These are phyloP conservation scores for Penicillium decumbens DNA, from an alignment of 2,329 filamentous ascomycete species.

Conservation along the genomic window DNA sequence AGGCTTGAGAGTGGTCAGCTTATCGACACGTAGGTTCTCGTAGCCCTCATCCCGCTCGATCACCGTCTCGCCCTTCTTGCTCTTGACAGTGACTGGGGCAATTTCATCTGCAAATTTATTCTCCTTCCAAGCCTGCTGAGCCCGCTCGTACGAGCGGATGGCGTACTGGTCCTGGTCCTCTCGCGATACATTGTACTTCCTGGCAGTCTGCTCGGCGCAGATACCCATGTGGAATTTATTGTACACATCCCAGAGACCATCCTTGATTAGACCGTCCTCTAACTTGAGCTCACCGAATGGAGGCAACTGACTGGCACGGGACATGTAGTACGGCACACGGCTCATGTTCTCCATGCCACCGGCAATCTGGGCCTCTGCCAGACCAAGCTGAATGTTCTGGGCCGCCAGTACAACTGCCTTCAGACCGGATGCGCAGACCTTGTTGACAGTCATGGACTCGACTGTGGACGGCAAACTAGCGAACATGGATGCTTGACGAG, in stretches of 20 bases:
- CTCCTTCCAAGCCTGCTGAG: constrained; percentile 81
- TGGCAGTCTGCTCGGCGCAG: constrained; percentile 90
- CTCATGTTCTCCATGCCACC: constrained; percentile 99
- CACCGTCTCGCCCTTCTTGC: constrained; percentile 74
- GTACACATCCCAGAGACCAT: constrained; percentile 94
- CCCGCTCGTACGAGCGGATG: constrained; percentile 80
- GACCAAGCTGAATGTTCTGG: constrained; percentile 88
- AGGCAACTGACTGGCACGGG: constrained; percentile 73
- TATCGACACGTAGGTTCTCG: constrained; percentile 79
- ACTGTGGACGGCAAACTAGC: constrained; percentile 75
- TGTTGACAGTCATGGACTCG: constrained; percentile 93
- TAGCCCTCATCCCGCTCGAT: constrained; percentile 85
- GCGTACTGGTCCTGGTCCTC: constrained; percentile 90
- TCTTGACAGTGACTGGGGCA: constrained; percentile 76
- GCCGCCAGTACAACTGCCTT: constrained; percentile 89
- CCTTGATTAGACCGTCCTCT: constrained; percentile 89
- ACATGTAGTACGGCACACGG: constrained; percentile 82
- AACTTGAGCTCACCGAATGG: constrained; percentile 82
- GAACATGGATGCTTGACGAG: constrained; percentile 83
- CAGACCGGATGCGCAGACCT: constrained; percentile 92
- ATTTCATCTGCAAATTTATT: constrained; percentile 86
- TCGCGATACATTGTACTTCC: constrained; percentile 73
- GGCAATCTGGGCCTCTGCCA: constrained; percentile 81
- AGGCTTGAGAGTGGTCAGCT: constrained; percentile 79
- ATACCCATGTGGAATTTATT: constrained; percentile 97